phyloP scores from a whole-genome alignment of 345 rosid genomes.

The Euphorbia tirucalli region DNA sequence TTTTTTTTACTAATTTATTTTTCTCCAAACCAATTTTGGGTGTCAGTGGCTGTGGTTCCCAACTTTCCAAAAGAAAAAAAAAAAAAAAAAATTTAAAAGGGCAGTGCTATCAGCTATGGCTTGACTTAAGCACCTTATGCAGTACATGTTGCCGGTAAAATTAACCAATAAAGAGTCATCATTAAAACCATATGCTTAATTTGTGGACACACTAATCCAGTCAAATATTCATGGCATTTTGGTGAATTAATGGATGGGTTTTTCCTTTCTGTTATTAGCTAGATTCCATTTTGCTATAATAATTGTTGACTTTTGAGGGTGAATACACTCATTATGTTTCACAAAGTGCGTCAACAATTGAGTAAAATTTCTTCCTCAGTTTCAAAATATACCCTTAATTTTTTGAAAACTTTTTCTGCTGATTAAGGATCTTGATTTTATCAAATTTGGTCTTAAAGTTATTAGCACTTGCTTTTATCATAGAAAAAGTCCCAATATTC shows the following conservation, averaged over 20 bases:
- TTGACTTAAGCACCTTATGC: background rate
- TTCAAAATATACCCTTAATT: no score
- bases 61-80: conserved; percentile 18
- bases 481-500: no score
- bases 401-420: no score
- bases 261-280: background rate
- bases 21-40: conserved; percentile 8
- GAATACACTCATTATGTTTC: conserved; percentile 1
- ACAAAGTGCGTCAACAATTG: background rate
- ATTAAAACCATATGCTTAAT: background rate
- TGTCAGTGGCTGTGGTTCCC: conserved; percentile 23
- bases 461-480: no score
- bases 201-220: background rate
- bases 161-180: background rate
- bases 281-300: background rate
- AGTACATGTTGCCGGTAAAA: background rate
- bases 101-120: background rate
- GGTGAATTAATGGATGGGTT: background rate
- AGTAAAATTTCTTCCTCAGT: background rate
- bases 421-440: no score
- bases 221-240: background rate
- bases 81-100: no score
- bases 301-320: background rate
- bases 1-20: background rate
- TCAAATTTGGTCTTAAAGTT: no score